Conservation (phyloP, 495 filamentous ascomycete species). For the Annulohypoxylon moriforme region DNA sequence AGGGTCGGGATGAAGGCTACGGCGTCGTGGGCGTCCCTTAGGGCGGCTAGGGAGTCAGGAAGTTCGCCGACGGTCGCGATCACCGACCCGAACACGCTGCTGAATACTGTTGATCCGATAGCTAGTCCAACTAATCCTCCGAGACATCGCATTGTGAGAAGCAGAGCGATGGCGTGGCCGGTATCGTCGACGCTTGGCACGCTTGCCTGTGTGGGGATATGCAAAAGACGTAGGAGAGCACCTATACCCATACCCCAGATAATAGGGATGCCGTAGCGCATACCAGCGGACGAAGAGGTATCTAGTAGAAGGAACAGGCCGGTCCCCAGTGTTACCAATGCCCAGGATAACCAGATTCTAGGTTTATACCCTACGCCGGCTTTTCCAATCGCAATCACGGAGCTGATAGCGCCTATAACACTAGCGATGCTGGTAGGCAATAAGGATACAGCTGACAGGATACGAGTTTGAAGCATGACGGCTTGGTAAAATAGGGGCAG, state of each 20-base stretch:
- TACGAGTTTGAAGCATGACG: conserved; percentile 45
- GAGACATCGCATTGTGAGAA: conserved; percentile 54
- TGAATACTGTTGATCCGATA: conserved; percentile 48
- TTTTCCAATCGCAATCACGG: conserved; percentile 38
- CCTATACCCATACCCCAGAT: conserved; percentile 49
- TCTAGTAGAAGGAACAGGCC: conserved; percentile 46
- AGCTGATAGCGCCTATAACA: conserved; percentile 40
- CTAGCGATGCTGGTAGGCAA: conserved; percentile 42
- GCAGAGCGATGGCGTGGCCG: conserved; percentile 52
- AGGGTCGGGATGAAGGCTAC: conserved; percentile 40
- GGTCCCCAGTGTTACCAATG: conserved; percentile 33
- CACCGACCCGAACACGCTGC: conserved; percentile 41
- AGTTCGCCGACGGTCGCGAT: conserved; percentile 28
- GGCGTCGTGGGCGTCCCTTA: conserved; percentile 30
- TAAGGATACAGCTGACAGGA: conserved; percentile 46
- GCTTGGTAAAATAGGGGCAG: conserved; percentile 55
- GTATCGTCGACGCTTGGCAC: conserved; percentile 51
- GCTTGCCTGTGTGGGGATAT: conserved; percentile 54
- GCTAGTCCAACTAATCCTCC: conserved; percentile 56
- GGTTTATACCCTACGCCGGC: conserved; percentile 41
- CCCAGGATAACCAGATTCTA: conserved; percentile 46
- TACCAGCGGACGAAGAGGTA: conserved; percentile 19
- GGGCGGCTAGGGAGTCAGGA: conserved; percentile 22
- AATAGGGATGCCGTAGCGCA: conserved; percentile 43
- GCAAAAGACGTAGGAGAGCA: conserved; percentile 39